Base-by-base conservation (phyloP, 495 filamentous ascomycete genomes). In the Xylaria castorea region DNA sequence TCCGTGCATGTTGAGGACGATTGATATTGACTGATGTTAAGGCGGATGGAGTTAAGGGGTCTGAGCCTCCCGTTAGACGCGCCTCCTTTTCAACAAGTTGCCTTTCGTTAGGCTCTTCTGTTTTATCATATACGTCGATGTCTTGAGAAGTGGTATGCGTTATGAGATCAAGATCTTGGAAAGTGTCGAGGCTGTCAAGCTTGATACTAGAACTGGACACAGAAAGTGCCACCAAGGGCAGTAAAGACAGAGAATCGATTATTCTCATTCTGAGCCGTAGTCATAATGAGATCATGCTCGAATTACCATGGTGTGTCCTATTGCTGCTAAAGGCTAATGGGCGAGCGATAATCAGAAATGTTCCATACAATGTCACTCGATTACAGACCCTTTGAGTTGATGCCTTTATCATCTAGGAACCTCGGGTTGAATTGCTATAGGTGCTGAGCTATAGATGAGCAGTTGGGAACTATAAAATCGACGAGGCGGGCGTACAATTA, bases 211-310 rank as follows among this genome's bases (percentile, higher is more conserved):
- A 67, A 25, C 64, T 11, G 32, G n/a, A 7, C 6, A 53, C 16
- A 40, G 30, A 8, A 27, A 36, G 32, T 67, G 46, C 64, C 18
- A 51, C 11, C 8, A 53, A 67, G 32, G 53, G 46, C 20, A 51
- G 44, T n/a, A 67, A 67, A 38, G n/a, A 25, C 5, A 51, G 42
- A 67, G 9, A 7, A 8, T 53, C 32, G 64, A 46, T 36, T 38
- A n/a, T 51, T 36, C 27, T 67, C 64, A 67, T 67, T 44, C 61
- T 44, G 61, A 30, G 61, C n/a, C 11, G 38, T 42, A 20, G 25
- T 65, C 16, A 65, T 48, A 1, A 30, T 34, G 40, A 14, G 27
- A 22, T 67, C 32, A 48, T 40, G 32, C 30, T 22, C 32, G 46
- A 53, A 9, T 20, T 53, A 3, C 44, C 9, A 36, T 53, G 7